These are phyloP conservation scores for Phytophthora constricta DNA, from an alignment of 352 stramenopile species.

Conservation along the genomic window DNA sequence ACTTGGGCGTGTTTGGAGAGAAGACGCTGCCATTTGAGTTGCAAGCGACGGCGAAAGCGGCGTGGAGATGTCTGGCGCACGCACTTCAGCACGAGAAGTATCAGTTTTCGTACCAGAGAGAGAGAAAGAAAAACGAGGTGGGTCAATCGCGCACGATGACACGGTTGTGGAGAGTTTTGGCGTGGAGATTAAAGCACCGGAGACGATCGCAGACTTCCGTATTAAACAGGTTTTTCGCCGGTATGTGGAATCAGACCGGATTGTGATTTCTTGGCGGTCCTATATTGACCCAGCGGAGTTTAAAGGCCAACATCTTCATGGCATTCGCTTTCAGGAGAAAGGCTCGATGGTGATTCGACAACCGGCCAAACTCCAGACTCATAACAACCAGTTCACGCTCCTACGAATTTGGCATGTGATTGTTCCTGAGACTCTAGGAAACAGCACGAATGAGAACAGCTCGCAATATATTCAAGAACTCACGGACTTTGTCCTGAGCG, in stretches of 20 bases:
- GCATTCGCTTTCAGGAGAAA: conserved; percentile 67
- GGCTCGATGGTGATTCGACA: conserved; percentile 65
- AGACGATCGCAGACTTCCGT: conserved; percentile 55
- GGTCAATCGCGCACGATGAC: conserved; percentile 37
- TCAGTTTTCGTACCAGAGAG: conserved; percentile 37
- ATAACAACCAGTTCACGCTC: conserved; percentile 32
- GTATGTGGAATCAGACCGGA: conserved; percentile 61
- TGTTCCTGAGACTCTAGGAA: conserved; percentile 40
- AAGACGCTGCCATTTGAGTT: conserved; percentile 56
- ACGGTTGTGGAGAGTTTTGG: conserved; percentile 70
- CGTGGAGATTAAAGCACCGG: conserved; percentile 55
- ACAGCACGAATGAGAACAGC: conserved; percentile 19
- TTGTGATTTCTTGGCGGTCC: conserved; percentile 72
- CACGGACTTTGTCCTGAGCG: conserved; percentile 53
- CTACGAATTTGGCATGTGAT: conserved; percentile 61
- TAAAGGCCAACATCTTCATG: conserved; percentile 46
- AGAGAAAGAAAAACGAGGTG: conserved; percentile 19
- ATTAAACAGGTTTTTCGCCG: conserved; percentile 69
- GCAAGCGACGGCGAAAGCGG: conserved; percentile 37
- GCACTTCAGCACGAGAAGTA: conserved; percentile 46
- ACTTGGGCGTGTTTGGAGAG: conserved; percentile 47
- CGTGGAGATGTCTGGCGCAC: conserved; percentile 50
- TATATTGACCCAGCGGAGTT: conserved; percentile 69
- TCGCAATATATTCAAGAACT: conserved; percentile 42
- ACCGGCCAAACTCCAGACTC: conserved; percentile 24